Base-by-base conservation (phyloP, 805 yeast species). In the Pichia pseudocactophila region DNA sequence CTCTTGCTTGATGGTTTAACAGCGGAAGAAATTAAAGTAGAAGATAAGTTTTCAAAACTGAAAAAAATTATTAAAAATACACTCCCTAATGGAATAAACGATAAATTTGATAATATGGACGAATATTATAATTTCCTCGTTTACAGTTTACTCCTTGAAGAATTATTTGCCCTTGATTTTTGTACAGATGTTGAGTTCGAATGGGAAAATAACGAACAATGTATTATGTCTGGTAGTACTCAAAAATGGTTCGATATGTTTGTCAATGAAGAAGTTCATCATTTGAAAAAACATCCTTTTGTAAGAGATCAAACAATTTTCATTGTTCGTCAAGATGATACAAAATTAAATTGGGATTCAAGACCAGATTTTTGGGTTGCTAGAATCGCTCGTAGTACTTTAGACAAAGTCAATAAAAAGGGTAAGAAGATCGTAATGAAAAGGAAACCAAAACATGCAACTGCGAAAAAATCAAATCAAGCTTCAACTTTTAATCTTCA, bases 111-210 rank as follows among this genome's bases (percentile, higher is more conserved):
- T 10, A 63, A 71, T 25, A 54, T 80, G 50, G 60, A 65, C 9
- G 68, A 69, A 16, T 81, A 82, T 53, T 73, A 71, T 54, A 62
- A 70, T 47, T 79, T 76, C 48, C 73, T 78, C 65, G 71, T 82
- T 42, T 73, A 72, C 57, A 78, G 78, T 41, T 56, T 81, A 42
- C 79, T 76, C 45, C 63, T 78, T 34, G 89, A 82, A 54, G 84
- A 81, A 50, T 69, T 73, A 41, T 60, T 67, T 20, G 73, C 69
- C 22, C 64, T 66, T 15, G 66, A 68, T 8, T 69, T 74, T 39
- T 58, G 70, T 31, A 63, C 69, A 0, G 72, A 74, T 40, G 69
- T 77, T 49, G 59, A 66, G 8, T 62, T 79, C 35, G 48, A 48
- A 16, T 55, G 59, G 30, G 30, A 34, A 15, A 25, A 34, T 20